phyloP scores from a whole-genome alignment of 1,139 yeast genomes.

The Scheffersomyces titani region DNA sequence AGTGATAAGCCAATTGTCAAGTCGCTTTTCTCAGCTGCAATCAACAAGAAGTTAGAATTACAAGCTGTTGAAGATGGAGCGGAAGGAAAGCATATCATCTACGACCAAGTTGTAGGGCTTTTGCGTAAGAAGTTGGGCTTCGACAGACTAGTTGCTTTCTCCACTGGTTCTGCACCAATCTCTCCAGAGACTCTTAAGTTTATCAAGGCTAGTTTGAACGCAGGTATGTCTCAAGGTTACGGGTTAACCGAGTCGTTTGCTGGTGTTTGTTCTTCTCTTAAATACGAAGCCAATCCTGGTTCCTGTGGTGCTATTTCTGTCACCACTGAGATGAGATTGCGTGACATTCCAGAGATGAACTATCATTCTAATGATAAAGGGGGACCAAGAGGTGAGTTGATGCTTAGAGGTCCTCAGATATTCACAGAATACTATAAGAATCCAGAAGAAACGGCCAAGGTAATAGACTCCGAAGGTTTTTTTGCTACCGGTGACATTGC shows the following conservation, averaged over 20 bases:
- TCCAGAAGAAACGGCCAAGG: constrained; percentile 38
- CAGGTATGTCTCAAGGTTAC: constrained; percentile 46
- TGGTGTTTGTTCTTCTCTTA: constrained; percentile 33
- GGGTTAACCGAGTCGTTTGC: constrained; percentile 51
- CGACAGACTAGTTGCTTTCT: constrained; percentile 24
- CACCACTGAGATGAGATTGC: constrained; percentile 36
- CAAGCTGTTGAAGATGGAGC: constrained; percentile 31
- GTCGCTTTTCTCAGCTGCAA: constrained; percentile 28
- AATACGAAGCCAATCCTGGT: constrained; percentile 39
- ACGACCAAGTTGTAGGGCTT: constrained; percentile 27
- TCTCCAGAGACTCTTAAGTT: constrained; percentile 42
- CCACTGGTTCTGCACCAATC: constrained; percentile 49
- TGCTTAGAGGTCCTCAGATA: constrained; percentile 42
- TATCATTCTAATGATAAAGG: constrained; percentile 30
- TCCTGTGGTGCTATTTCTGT: constrained; percentile 40
- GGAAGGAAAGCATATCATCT: constrained; percentile 29
- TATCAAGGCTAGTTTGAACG: constrained; percentile 38
- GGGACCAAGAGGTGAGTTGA: constrained; percentile 45
- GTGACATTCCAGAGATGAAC: constrained; percentile 42
- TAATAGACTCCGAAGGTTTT: constrained; percentile 45
- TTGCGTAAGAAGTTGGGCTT: constrained; percentile 41
- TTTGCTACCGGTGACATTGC: constrained; percentile 79
- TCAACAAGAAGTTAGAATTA: constrained; percentile 31
- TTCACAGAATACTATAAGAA: constrained; percentile 39
- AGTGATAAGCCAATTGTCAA: constrained; percentile 34